These are phyloP conservation scores for Microdochium nivale DNA, from an alignment of 2,329 filamentous ascomycete species.

Conservation along the genomic window DNA sequence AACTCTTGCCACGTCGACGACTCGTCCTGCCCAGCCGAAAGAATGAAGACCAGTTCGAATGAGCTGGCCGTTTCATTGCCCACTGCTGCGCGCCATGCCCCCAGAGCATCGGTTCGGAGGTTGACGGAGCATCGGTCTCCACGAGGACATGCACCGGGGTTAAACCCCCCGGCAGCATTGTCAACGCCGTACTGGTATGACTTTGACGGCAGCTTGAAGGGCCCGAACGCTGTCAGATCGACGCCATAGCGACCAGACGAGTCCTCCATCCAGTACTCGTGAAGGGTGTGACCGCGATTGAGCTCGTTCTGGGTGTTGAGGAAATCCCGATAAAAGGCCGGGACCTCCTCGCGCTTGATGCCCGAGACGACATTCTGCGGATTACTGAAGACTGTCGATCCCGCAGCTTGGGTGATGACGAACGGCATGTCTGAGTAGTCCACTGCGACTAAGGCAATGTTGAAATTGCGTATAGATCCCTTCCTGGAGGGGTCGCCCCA, in stretches of 20 bases:
- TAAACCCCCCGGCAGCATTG: conserved; percentile 28
- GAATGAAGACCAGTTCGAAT: conserved; percentile 44
- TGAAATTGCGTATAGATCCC: conserved; percentile 42
- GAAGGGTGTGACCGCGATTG: conserved; percentile 42
- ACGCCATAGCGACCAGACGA: conserved; percentile 43
- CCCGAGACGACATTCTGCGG: conserved; percentile 33
- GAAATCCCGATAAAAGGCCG: conserved; percentile 39
- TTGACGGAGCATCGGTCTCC: conserved; percentile 33
- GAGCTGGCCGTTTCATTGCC: conserved; percentile 36
- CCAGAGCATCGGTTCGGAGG: conserved; percentile 38
- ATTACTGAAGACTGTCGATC: conserved; percentile 41
- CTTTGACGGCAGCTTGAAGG: conserved; percentile 37
- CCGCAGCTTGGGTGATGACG: conserved; percentile 33
- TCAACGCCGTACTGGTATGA: conserved; percentile 43
- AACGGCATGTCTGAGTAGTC: conserved; percentile 42
- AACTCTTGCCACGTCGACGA: conserved; percentile 49
- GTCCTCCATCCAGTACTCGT: conserved; percentile 51
- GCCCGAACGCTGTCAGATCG: conserved; percentile 41
- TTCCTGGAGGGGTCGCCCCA: conserved; percentile 35
- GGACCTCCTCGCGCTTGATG: conserved; percentile 34
- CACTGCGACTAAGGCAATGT: conserved; percentile 43
- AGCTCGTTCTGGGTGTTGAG: conserved; percentile 39
- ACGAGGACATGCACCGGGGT: conserved; percentile 35
- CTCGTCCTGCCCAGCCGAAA: conserved; percentile 46
- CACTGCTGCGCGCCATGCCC: conserved; percentile 40